Base-by-base conservation (phyloP, 1,139 yeast genomes). In the Lodderomyces pseudojiufengensis region DNA sequence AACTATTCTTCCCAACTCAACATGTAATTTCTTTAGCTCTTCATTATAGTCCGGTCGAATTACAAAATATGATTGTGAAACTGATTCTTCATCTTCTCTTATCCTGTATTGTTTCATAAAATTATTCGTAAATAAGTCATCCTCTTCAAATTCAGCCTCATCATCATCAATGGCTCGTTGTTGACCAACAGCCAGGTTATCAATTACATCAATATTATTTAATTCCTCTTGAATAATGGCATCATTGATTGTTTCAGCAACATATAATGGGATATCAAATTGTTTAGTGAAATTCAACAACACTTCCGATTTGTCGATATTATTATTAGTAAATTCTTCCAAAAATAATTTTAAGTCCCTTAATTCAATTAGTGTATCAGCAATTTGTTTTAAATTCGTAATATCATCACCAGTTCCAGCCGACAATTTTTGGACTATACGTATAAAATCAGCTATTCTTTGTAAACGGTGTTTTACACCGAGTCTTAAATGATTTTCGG, bases 341-440 rank as follows among this genome's bases (percentile, higher is more conserved):
- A 69, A 48, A 29, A 53, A 49, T 3, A 33, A 27, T 20, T 53
- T 53, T 12, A 70, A 49, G 5, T 48, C 50, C 23, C 50, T 40
- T 5, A 67, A 49, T 36, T 55, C 57, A 4, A 36, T 34, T 11
- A 69, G 41, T 1, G 70, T 67, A 26, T 58, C 65, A 1, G 70
- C 58, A 9, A 68, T 54, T 1, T 59, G 43, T 4, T 54, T 48
- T 27, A 70, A 50, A 35, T 65, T 63, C 3, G 41, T 39, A 0
- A 62, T 62, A 1, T 54, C 45, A 40, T 66, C 65, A 7, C 72
- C 72, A 1, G 66, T 49, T 5, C 59, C 61, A 14, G 68, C 52
- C 1, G 66, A 58, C 4, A 70, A 49, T 32, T 62, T 51, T 41
- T 69, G 75, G 6, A 65, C 51, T 12, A 63, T 53, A 21, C 76